phyloP scores from a whole-genome alignment of 2,329 filamentous ascomycete species.

The Nectriaceae sp. region DNA sequence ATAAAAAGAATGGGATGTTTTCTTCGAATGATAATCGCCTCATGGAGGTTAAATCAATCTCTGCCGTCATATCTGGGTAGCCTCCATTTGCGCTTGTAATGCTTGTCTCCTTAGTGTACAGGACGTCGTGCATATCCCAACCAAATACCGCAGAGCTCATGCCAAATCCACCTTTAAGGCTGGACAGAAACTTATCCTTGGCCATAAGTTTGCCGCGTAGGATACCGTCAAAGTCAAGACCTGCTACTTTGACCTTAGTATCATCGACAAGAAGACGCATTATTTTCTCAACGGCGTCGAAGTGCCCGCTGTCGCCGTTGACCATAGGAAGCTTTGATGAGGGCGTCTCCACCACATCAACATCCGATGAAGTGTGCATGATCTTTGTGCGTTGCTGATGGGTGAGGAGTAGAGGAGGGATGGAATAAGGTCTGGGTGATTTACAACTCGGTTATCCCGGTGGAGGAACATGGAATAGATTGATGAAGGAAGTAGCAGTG shows the following conservation, averaged over 20 bases:
- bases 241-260: conserved; percentile 54
- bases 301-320: conserved; percentile 81
- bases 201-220: conserved; percentile 78
- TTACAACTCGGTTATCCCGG: too few relatives aligned
- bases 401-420: neutral
- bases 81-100: conserved; percentile 81
- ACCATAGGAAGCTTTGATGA: conserved; percentile 73
- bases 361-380: neutral
- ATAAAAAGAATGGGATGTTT: conserved; percentile 73
- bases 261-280: conserved; percentile 67
- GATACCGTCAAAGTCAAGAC: conserved; percentile 75
- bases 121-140: conserved; percentile 86
- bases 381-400: neutral
- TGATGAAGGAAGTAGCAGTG: neutral
- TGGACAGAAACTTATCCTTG: conserved; percentile 80
- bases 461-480: neutral
- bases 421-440: too few relatives aligned
- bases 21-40: conserved; percentile 80
- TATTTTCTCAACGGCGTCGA: conserved; percentile 87
- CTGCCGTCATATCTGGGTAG: conserved; percentile 73
- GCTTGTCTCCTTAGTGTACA: conserved; percentile 73
- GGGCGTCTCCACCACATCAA: neutral
- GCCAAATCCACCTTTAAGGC: conserved; percentile 73
- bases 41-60: conserved; percentile 70
- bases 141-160: conserved; percentile 85